phyloP scores from a whole-genome alignment of 2,329 filamentous ascomycete genomes.

The Penicillium sp. region DNA sequence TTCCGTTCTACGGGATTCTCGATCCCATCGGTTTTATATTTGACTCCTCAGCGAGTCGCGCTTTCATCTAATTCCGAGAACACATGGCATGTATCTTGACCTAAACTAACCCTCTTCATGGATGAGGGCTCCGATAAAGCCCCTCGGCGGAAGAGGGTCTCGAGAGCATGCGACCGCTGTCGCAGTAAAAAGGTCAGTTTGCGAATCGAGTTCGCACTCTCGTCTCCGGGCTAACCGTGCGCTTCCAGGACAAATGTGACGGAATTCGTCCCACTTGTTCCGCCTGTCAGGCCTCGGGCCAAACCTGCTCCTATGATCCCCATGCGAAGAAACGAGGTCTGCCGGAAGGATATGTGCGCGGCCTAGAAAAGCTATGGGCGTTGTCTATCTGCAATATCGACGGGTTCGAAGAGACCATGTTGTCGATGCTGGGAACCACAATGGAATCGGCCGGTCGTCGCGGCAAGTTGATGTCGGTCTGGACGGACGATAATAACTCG shows the following conservation, averaged over 20 bases:
- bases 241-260: constrained; percentile 43
- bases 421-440: constrained; percentile 39
- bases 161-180: constrained; percentile 48
- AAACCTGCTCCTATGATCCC: constrained; percentile 46
- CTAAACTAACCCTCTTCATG: constrained; percentile 33
- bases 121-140: constrained; percentile 42
- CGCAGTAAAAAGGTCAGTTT: constrained; percentile 42
- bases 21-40: not conserved
- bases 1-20: not conserved
- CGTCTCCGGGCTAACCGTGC: not conserved
- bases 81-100: constrained; percentile 27
- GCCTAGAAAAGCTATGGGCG: constrained; percentile 48
- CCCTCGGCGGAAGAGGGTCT: constrained; percentile 47
- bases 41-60: not conserved
- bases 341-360: constrained; percentile 49
- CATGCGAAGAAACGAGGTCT: constrained; percentile 47
- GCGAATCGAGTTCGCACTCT: not conserved
- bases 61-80: not conserved
- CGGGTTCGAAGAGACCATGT: constrained; percentile 45
- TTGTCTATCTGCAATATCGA: constrained; percentile 46
- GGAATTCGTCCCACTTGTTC: constrained; percentile 45
- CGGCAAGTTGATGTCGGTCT: constrained; percentile 38
- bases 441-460: constrained; percentile 32
- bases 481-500: constrained; percentile 41
- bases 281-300: constrained; percentile 41